Conservation (phyloP, 2,329 filamentous ascomycete species). For the Sporothrix phasma region DNA sequence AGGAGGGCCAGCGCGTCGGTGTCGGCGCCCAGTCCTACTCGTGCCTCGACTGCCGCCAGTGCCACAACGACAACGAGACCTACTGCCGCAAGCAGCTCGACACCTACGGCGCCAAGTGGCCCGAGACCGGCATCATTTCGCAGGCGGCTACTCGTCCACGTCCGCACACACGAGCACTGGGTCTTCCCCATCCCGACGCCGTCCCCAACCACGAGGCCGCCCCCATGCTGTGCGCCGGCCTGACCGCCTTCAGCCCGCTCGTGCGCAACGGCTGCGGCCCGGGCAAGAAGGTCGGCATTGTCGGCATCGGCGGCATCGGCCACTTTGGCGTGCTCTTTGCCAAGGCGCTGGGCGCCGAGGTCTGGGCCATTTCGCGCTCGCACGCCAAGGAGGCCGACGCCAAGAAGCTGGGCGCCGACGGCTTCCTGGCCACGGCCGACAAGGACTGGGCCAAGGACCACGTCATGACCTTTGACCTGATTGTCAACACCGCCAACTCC, state of each 20-base stretch:
- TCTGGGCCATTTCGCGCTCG: slow-evolving; percentile 51
- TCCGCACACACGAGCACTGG: slow-evolving; percentile 60
- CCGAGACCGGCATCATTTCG: slow-evolving; percentile 40
- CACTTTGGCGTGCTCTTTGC: slow-evolving; percentile 63
- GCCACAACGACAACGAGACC: slow-evolving; percentile 57
- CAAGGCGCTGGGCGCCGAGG: slow-evolving; percentile 54
- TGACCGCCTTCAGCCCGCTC: slow-evolving; percentile 71
- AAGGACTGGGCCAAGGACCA: slow-evolving; percentile 48
- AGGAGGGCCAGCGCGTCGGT: slow-evolving; percentile 54
- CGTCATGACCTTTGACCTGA: slow-evolving; percentile 60
- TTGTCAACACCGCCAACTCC: slow-evolving; percentile 64
- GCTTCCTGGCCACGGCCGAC: slow-evolving; percentile 49
- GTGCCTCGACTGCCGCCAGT: slow-evolving; percentile 55
- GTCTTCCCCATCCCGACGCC: slow-evolving; percentile 63
- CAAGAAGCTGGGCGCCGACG: slow-evolving; percentile 48
- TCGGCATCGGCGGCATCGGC: slow-evolving; percentile 62
- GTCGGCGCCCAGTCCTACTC: slow-evolving; percentile 59
- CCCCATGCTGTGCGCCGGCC: slow-evolving; percentile 75
- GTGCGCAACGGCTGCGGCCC: slow-evolving; percentile 65
- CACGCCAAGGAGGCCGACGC: slow-evolving; percentile 52
- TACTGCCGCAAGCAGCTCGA: slow-evolving; percentile 53
- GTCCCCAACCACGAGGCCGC: slow-evolving; percentile 55
- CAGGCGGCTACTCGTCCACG: slow-evolving; percentile 43
- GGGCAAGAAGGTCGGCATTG: slow-evolving; percentile 68
- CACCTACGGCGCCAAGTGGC: slow-evolving; percentile 49